Conservation (phyloP, 768 basidiomycete species). For the Boletus reticuloceps region DNA sequence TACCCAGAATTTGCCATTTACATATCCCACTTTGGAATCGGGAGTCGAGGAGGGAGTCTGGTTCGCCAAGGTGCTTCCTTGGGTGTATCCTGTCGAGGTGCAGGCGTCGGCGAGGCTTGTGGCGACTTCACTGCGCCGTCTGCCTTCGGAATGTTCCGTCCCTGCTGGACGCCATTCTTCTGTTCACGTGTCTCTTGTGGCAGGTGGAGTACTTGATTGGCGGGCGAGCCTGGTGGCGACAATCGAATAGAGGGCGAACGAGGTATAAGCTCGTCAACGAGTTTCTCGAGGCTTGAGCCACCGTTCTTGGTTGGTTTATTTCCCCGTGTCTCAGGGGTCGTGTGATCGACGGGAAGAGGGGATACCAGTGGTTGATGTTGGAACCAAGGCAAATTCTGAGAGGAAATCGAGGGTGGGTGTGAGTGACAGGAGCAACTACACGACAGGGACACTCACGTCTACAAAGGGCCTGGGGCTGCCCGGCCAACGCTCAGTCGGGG, state of each 20-base stretch:
- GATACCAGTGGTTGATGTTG: conserved; percentile 15
- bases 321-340: not conserved
- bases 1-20: too few species aligned
- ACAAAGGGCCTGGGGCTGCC: conserved; percentile 9
- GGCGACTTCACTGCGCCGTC: not conserved
- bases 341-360: not conserved
- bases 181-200: not conserved
- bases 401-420: not conserved
- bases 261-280: conserved; percentile 13
- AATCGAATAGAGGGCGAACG: conserved; percentile 19
- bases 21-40: conserved; percentile 29
- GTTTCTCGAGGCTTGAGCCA: conserved; percentile 10
- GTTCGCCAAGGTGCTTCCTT: conserved; percentile 19
- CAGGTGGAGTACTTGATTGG: not conserved
- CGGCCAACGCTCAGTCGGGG: conserved; percentile 9
- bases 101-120: not conserved
- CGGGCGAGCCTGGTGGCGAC: conserved; percentile 16
- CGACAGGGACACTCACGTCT: conserved; percentile 11
- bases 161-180: not conserved
- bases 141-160: not conserved
- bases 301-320: not conserved
- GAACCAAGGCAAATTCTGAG: conserved; percentile 8
- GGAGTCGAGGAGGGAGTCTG: conserved; percentile 28
- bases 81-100: conserved; percentile 5
- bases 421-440: not conserved